Conservation (phyloP, 306 rosid species). For the Macrotyloma uniflorum region DNA sequence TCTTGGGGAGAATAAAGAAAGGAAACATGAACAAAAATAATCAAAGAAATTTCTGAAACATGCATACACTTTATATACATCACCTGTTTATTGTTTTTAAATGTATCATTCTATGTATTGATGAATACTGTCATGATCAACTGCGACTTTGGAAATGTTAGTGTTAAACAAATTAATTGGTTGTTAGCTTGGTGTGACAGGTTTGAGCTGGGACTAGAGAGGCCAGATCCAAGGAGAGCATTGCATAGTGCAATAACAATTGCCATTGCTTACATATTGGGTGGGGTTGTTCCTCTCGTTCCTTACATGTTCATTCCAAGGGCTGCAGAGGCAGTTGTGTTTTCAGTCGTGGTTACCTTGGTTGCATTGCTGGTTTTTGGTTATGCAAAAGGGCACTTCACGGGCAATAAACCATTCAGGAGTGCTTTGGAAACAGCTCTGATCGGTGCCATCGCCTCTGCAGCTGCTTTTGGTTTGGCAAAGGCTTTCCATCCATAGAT, state of each 20-base stretch:
- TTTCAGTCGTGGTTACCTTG: slow-evolving; percentile 65
- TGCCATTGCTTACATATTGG: slow-evolving; percentile 77
- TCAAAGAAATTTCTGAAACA: neutral
- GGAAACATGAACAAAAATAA: neutral
- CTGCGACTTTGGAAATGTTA: neutral
- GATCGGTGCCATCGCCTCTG: slow-evolving; percentile 86
- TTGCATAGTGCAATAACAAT: slow-evolving; percentile 82
- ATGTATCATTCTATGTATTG: neutral
- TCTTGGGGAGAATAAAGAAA: neutral
- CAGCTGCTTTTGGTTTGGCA: slow-evolving; percentile 81
- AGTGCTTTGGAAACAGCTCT: slow-evolving; percentile 86
- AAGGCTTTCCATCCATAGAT: slow-evolving; percentile 65
- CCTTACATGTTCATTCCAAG: slow-evolving; percentile 77
- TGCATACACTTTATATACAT: neutral
- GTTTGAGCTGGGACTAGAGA: slow-evolving; percentile 89
- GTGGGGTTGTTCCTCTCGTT: slow-evolving; percentile 74
- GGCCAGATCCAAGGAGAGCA: slow-evolving; percentile 97
- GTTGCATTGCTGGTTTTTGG: slow-evolving; percentile 77
- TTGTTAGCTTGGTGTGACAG: slow-evolving; percentile 42
- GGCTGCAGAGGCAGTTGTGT: slow-evolving; percentile 64
- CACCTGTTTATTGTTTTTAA: neutral
- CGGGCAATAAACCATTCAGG: slow-evolving; percentile 67
- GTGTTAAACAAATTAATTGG: neutral
- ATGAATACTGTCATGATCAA: neutral
- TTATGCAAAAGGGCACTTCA: slow-evolving; percentile 82